Evolutionary conservation across 352 stramenopile genomes (phyloP).

Genomic region (Globisporangium recalcitrans): DNA sequence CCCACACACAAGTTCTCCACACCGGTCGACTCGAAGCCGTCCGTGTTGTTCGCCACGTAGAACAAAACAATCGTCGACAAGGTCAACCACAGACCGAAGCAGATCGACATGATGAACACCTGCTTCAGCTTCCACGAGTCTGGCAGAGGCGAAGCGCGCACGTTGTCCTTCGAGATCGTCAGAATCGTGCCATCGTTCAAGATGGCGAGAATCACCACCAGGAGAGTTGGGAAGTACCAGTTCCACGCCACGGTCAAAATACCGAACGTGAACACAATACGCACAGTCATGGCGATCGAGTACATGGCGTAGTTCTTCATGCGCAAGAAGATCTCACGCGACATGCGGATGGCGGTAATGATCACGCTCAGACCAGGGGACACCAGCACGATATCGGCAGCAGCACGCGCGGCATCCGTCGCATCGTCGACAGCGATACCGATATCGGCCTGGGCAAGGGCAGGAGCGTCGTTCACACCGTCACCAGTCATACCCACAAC

Average conservation of each 20-base stretch:
- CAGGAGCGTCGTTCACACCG: constrained; percentile 91
- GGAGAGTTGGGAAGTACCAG: constrained; percentile 84
- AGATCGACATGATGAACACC: constrained; percentile 65
- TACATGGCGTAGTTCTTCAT: constrained; percentile 93
- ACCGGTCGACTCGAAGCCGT: constrained; percentile 42
- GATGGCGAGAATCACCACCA: constrained; percentile 88
- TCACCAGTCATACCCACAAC: constrained; percentile 84
- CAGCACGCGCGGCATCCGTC: constrained; percentile 86
- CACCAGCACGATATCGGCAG: constrained; percentile 87
- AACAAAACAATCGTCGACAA: constrained; percentile 66
- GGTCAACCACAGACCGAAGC: constrained; percentile 62
- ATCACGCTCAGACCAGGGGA: constrained; percentile 84
- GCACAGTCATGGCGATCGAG: constrained; percentile 85
- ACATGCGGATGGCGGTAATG: constrained; percentile 87
- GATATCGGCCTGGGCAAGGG: constrained; percentile 86
- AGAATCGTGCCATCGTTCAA: constrained; percentile 88
- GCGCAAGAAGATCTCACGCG: constrained; percentile 84
- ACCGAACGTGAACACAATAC: constrained; percentile 87
- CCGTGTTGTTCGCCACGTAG: constrained; percentile 48
- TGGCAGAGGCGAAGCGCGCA: constrained; percentile 48
- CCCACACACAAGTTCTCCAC: constrained; percentile 60
- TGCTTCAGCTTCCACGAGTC: constrained; percentile 72
- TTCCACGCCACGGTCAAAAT: constrained; percentile 85
- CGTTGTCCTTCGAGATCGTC: constrained; percentile 79
- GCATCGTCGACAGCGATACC: constrained; percentile 90